Evolutionary conservation across 2,329 filamentous ascomycete genomes (phyloP).

Genomic region (Coniochaeta prunicola): DNA sequence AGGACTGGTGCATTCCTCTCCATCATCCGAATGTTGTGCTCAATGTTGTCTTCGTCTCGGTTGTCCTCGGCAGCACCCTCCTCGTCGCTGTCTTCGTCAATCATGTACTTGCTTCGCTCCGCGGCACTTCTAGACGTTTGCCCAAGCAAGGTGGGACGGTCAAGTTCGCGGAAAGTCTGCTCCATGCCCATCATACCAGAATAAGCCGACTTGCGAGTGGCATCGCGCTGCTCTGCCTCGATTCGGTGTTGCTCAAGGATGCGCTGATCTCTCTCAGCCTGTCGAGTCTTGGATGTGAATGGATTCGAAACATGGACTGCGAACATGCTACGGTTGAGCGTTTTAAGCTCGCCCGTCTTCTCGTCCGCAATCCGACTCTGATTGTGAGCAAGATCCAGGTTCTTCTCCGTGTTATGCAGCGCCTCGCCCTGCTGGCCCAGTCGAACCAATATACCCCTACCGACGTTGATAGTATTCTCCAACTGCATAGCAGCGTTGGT

Average conservation of each 20-base stretch:
- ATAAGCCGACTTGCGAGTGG: slow-evolving; percentile 48
- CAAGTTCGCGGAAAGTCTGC: slow-evolving; percentile 22
- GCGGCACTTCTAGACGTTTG: slow-evolving; percentile 34
- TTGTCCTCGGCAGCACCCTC: slow-evolving; percentile 32
- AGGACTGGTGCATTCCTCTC: slow-evolving; percentile 61
- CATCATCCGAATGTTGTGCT: slow-evolving; percentile 45
- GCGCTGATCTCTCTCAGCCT: slow-evolving; percentile 57
- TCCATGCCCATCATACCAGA: slow-evolving; percentile 23
- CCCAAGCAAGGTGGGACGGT: background rate
- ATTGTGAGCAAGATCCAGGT: slow-evolving; percentile 71
- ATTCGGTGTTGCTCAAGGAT: slow-evolving; percentile 62
- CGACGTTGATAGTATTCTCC: slow-evolving; percentile 62
- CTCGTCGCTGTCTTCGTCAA: slow-evolving; percentile 65
- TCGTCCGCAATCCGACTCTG: slow-evolving; percentile 72
- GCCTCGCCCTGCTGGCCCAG: slow-evolving; percentile 74
- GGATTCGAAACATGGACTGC: slow-evolving; percentile 72
- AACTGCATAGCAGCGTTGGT: slow-evolving; percentile 63
- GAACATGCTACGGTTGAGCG: slow-evolving; percentile 85
- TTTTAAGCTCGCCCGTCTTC: slow-evolving; percentile 76
- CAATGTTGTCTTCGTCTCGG: slow-evolving; percentile 43
- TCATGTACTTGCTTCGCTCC: slow-evolving; percentile 66
- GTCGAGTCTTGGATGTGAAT: slow-evolving; percentile 64
- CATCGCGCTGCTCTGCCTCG: slow-evolving; percentile 59
- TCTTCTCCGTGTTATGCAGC: slow-evolving; percentile 74
- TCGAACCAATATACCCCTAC: slow-evolving; percentile 62